phyloP scores from a whole-genome alignment of 768 basidiomycete genomes.

The Lyophyllum decastes region DNA sequence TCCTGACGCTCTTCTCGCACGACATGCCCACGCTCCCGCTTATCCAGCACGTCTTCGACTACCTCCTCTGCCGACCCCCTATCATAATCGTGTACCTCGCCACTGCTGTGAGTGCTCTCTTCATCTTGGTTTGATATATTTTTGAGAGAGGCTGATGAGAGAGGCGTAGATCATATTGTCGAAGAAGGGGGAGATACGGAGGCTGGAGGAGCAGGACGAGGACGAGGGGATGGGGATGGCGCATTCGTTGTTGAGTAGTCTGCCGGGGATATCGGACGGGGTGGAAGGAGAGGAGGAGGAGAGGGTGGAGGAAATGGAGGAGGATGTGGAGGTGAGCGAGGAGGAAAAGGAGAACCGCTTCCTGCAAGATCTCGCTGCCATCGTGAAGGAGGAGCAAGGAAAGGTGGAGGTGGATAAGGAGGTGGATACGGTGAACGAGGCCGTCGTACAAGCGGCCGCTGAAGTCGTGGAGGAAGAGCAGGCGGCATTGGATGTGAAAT shows the following conservation, averaged over 20 bases:
- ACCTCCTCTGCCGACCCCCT: constrained; percentile 80
- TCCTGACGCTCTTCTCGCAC: constrained; percentile 90
- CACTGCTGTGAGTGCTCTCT: constrained; percentile 62
- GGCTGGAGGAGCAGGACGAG: constrained; percentile 67
- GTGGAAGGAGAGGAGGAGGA: constrained; percentile 23
- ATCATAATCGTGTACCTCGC: constrained; percentile 81
- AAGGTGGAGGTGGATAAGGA: neutral
- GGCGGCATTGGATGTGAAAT: neutral
- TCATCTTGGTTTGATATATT: neutral
- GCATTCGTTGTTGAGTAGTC: constrained; percentile 68
- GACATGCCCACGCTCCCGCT: constrained; percentile 88
- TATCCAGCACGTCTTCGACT: constrained; percentile 93
- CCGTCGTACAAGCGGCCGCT: neutral
- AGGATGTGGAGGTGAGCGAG: neutral
- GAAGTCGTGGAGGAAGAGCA: neutral
- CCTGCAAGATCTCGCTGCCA: neutral
- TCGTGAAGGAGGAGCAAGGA: neutral
- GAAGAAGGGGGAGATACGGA: constrained; percentile 66
- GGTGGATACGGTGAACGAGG: neutral
- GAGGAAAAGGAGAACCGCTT: neutral
- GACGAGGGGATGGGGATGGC: constrained; percentile 65
- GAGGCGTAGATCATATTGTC: constrained; percentile 64
- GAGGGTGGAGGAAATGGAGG: neutral
- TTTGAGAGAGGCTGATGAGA: neutral
- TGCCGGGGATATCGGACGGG: constrained; percentile 53